These are phyloP conservation scores for Yamadazyma paraphyllophila DNA, from an alignment of 805 yeast species.

Conservation along the genomic window DNA sequence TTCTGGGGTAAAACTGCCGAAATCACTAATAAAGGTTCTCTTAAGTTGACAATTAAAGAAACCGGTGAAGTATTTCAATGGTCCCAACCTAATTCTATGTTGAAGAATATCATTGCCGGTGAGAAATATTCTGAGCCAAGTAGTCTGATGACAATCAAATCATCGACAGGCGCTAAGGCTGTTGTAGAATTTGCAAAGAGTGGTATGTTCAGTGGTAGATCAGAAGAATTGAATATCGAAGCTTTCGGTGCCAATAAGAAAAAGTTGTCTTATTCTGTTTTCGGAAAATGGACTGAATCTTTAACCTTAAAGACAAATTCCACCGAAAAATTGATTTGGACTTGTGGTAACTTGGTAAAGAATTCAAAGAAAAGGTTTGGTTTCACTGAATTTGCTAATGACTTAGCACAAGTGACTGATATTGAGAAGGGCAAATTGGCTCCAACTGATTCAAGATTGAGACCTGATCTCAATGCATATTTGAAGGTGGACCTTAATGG, in stretches of 20 bases:
- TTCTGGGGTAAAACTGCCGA: constrained; percentile 96
- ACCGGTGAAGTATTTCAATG: constrained; percentile 77
- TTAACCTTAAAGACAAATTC: constrained; percentile 45
- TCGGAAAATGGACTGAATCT: constrained; percentile 84
- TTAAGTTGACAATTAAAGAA: constrained; percentile 52
- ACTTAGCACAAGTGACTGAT: constrained; percentile 73
- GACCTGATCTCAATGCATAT: constrained; percentile 81
- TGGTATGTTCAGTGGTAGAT: constrained; percentile 80
- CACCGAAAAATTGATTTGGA: constrained; percentile 59
- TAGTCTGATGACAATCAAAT: constrained; percentile 61
- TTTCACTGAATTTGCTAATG: constrained; percentile 77
- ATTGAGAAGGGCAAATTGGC: constrained; percentile 66
- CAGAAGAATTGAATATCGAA: constrained; percentile 60
- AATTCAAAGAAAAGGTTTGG: constrained; percentile 71
- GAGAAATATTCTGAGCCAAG: constrained; percentile 91
- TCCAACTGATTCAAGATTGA: constrained; percentile 82
- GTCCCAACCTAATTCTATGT: constrained; percentile 76
- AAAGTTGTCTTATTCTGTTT: constrained; percentile 40
- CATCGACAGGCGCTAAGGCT: constrained; percentile 69
- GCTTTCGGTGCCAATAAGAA: constrained; percentile 39
- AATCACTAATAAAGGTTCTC: constrained; percentile 68
- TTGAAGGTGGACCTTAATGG: constrained; percentile 65
- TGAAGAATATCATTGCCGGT: constrained; percentile 90
- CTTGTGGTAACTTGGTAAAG: constrained; percentile 60
- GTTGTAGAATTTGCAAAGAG: constrained; percentile 73